Evolutionary conservation across 2,329 filamentous ascomycete species (phyloP).

Genomic region (Fusarium lateritium): DNA sequence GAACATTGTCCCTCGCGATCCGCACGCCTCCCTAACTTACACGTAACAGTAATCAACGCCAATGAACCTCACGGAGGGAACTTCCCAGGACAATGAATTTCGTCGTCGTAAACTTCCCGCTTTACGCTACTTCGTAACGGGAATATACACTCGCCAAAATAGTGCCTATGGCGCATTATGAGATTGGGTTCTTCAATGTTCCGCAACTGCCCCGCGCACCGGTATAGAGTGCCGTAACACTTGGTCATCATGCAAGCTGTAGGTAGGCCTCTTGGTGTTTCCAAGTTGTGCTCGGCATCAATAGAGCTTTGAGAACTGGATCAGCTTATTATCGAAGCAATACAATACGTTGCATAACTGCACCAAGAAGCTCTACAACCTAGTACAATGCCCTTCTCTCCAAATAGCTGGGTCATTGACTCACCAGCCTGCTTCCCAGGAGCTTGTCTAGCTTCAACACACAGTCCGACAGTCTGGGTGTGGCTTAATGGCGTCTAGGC

Average conservation of each 20-base stretch:
- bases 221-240: slow-evolving; percentile 20
- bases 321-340: background rate
- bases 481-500: slow-evolving; percentile 32
- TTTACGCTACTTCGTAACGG: background rate
- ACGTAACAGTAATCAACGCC: background rate
- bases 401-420: slow-evolving; percentile 18
- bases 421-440: slow-evolving; percentile 14
- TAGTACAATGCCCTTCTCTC: slow-evolving; percentile 12
- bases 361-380: background rate
- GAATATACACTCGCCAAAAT: slow-evolving; percentile 6
- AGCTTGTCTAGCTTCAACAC: slow-evolving; percentile 22
- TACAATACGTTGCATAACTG: slow-evolving; percentile 9
- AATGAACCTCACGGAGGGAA: slow-evolving; percentile 18
- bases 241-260: slow-evolving; percentile 21
- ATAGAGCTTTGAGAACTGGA: background rate
- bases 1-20: slow-evolving; percentile 11
- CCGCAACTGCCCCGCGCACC: slow-evolving; percentile 10
- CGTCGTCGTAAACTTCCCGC: background rate
- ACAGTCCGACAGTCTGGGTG: slow-evolving; percentile 36
- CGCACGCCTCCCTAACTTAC: slow-evolving; percentile 29
- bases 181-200: slow-evolving; percentile 16
- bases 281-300: background rate
- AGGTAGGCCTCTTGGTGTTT: slow-evolving; percentile 28
- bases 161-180: slow-evolving; percentile 3
- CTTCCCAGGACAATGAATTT: slow-evolving; percentile 26